Conservation (phyloP, 2,329 filamentous ascomycete species). For the Paraconiothyrium brasiliense region DNA sequence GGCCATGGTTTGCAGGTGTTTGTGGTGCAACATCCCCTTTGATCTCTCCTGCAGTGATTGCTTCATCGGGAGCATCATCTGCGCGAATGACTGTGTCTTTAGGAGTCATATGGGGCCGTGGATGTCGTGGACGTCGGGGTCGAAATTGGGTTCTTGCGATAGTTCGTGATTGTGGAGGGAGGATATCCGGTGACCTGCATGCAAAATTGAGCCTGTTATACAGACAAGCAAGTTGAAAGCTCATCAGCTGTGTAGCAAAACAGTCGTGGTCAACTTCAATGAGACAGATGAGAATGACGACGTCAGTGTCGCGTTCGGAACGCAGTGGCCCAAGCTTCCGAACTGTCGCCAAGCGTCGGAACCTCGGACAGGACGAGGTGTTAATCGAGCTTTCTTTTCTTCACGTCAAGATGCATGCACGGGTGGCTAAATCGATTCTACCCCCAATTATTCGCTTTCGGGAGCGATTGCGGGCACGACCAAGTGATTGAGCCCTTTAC, state of each 20-base stretch:
- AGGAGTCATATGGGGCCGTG: conserved; percentile 19
- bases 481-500: conserved; percentile 27
- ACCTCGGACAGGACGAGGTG: conserved; percentile 11
- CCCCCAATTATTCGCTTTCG: neutral
- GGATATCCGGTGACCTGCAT: neutral
- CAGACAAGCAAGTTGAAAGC: neutral
- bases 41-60: conserved; percentile 34
- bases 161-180: neutral
- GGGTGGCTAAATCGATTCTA: neutral
- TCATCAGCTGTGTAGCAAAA: neutral
- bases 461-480: neutral
- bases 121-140: neutral
- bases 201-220: neutral
- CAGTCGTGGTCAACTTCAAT: neutral
- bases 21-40: conserved; percentile 24
- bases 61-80: conserved; percentile 23
- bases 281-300: neutral
- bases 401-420: conserved; percentile 5
- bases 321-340: conserved; percentile 25
- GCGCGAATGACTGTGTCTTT: conserved; percentile 14
- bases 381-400: conserved; percentile 7
- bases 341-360: conserved; percentile 15
- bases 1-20: conserved; percentile 6
- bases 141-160: neutral
- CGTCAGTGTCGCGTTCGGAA: conserved; percentile 12